These are phyloP conservation scores for Auriculariales sp. DNA, from an alignment of 768 basidiomycete genomes.

Conservation along the genomic window DNA sequence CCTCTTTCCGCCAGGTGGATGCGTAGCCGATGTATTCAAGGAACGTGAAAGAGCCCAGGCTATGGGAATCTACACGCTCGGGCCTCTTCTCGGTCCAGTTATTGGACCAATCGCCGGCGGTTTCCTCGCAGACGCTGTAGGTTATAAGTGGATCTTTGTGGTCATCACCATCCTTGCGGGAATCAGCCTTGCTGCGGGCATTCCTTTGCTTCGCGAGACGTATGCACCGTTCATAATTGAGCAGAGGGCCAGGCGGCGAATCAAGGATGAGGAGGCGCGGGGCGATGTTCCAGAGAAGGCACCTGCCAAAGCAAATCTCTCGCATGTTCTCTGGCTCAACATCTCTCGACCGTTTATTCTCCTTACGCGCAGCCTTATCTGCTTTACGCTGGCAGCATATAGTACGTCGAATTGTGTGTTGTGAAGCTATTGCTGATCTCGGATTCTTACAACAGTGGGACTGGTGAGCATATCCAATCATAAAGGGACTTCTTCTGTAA, in stretches of 20 bases:
- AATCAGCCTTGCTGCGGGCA: constrained; percentile 6
- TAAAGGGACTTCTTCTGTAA: no score
- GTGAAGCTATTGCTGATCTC: no score
- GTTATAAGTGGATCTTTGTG: constrained; percentile 10
- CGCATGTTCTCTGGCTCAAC: constrained; percentile 7
- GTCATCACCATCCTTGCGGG: constrained; percentile 9
- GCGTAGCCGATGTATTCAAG: constrained; percentile 8
- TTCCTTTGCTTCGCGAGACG: constrained; percentile 13
- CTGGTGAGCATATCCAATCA: no score
- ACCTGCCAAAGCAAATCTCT: constrained; percentile 3
- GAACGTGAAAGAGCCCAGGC: constrained; percentile 8
- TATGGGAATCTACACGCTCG: constrained; percentile 10
- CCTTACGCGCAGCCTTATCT: constrained; percentile 11
- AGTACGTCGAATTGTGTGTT: constrained; percentile 8
- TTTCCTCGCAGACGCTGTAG: constrained; percentile 7
- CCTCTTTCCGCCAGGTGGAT: no score
- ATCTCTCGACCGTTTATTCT: constrained; percentile 9
- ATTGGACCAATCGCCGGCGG: constrained; percentile 6
- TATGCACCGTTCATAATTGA: constrained; percentile 12
- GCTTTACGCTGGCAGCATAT: constrained; percentile 8
- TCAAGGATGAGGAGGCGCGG: constrained; percentile 3
- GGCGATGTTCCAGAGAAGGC: neutral
- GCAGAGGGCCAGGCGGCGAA: constrained; percentile 6
- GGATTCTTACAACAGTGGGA: no score
- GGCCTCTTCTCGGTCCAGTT: constrained; percentile 11